A percentile compares a stretch with the other conserved stretches of the same genome.
Conservation (phyloP, 495 filamentous ascomycete species). For the Penicillium desertorum region DNA sequence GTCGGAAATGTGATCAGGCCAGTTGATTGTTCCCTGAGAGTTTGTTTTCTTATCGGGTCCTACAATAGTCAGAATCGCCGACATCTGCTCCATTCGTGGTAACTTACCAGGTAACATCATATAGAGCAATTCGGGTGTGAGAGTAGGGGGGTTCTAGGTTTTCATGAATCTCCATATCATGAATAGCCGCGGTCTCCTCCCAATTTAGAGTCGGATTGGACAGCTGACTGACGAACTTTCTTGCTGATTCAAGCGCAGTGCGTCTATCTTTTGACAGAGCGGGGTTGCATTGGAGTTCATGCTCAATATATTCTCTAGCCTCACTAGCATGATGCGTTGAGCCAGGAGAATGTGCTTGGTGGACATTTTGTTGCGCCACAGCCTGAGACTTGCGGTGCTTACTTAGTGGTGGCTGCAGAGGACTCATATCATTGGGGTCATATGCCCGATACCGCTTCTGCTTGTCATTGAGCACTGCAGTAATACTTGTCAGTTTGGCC, state of each 20-base stretch:
- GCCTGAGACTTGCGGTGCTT: conserved; percentile 21
- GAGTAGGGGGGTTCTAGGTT: conserved; percentile 15
- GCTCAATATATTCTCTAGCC: conserved; percentile 30
- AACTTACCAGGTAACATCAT: conserved; percentile 32
- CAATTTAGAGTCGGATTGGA: conserved; percentile 22
- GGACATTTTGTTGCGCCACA: conserved; percentile 6
- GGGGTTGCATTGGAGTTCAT: conserved; percentile 32
- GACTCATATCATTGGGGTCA: background rate
- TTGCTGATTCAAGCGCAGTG: conserved; percentile 25
- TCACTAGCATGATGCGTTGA: conserved; percentile 28
- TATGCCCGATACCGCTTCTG: conserved; percentile 9
- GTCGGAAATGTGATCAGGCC: conserved; percentile 35
- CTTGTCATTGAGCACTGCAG: conserved; percentile 5
- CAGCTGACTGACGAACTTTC: conserved; percentile 27
- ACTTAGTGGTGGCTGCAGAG: background rate
- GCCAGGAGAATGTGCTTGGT: conserved; percentile 21
- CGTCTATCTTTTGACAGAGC: conserved; percentile 31
- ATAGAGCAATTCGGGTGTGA: conserved; percentile 31
- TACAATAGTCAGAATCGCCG: conserved; percentile 6
- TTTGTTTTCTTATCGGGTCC: conserved; percentile 28
- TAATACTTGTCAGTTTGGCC: background rate
- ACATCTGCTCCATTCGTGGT: background rate
- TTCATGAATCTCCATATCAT: conserved; percentile 19
- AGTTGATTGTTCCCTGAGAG: conserved; percentile 25
- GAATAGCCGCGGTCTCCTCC: conserved; percentile 13